phyloP scores from a whole-genome alignment of 257 asterid genomes.

The Salvia hispanica region DNA sequence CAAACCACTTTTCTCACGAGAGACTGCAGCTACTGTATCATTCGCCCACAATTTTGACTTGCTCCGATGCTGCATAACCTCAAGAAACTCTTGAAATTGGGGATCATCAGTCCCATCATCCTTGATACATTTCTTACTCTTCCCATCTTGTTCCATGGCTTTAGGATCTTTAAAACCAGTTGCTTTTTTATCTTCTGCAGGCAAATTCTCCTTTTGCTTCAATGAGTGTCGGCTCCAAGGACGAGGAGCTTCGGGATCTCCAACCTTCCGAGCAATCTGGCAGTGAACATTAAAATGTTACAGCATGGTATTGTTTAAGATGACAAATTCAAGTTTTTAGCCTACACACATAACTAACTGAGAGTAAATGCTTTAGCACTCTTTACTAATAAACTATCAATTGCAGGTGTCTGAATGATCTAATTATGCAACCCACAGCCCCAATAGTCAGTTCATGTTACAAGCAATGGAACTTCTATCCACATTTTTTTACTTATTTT shows the following conservation, averaged over 20 bases:
- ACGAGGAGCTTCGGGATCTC: conserved; percentile 85
- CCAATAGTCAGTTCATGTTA: conserved; percentile 10
- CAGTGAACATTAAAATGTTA: conserved; percentile 37
- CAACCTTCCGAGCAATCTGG: conserved; percentile 90
- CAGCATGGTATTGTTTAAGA: conserved; percentile 16
- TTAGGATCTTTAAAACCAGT: conserved; percentile 38
- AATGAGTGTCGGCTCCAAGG: conserved; percentile 88
- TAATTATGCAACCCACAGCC: conserved; percentile 8
- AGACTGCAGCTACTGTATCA: conserved; percentile 62
- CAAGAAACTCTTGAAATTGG: conserved; percentile 77
- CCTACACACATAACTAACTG: conserved; percentile 15
- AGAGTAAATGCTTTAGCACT: background rate
- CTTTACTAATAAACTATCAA: conserved; percentile 6
- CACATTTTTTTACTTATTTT: background rate
- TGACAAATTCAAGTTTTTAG: conserved; percentile 1
- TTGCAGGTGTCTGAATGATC: conserved; percentile 7
- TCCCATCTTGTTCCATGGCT: conserved; percentile 38
- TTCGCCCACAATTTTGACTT: conserved; percentile 94
- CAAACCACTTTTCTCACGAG: conserved; percentile 42
- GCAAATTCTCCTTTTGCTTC: conserved; percentile 51
- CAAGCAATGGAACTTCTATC: background rate
- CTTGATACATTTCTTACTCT: conserved; percentile 45
- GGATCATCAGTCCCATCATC: conserved; percentile 63
- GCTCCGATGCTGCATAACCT: conserved; percentile 80
- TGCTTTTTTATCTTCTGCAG: conserved; percentile 45